These are phyloP conservation scores for Blastobotrys buckinghamii DNA, from an alignment of 1,139 yeast genomes.

Conservation along the genomic window DNA sequence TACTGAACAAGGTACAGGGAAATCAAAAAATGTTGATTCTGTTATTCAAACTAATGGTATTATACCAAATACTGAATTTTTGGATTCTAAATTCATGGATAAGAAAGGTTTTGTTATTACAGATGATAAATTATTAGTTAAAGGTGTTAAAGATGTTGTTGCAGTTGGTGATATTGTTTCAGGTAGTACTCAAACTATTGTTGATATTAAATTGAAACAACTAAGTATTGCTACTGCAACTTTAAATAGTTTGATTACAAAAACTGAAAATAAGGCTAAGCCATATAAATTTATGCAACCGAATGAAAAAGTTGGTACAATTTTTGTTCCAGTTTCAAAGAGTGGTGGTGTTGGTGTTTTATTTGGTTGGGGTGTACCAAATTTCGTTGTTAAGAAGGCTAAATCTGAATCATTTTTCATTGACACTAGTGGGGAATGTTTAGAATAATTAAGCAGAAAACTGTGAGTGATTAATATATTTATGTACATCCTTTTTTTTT, in stretches of 20 bases:
- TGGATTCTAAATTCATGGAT: slow-evolving; percentile 16
- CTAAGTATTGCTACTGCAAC: slow-evolving; percentile 14
- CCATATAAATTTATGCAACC: not conserved
- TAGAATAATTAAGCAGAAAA: too few relatives aligned
- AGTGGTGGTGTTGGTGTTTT: slow-evolving; percentile 22
- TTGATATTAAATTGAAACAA: slow-evolving; percentile 19
- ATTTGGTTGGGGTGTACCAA: slow-evolving; percentile 22
- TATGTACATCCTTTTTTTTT: too few relatives aligned
- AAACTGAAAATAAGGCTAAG: not conserved
- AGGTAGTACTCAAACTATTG: slow-evolving; percentile 14
- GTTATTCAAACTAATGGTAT: slow-evolving; percentile 22
- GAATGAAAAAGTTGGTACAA: slow-evolving; percentile 4
- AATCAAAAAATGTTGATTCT: slow-evolving; percentile 20
- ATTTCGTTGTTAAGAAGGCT: slow-evolving; percentile 16
- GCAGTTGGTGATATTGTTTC: slow-evolving; percentile 27
- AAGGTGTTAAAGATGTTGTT: slow-evolving; percentile 20
- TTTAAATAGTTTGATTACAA: slow-evolving; percentile 16
- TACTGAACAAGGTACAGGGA: slow-evolving; percentile 4
- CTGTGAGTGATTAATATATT: too few relatives aligned
- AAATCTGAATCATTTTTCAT: slow-evolving; percentile 21
- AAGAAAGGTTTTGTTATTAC: slow-evolving; percentile 17
- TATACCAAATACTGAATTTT: slow-evolving; percentile 24
- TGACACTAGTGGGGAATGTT: slow-evolving; percentile 11
- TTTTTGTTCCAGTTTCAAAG: slow-evolving; percentile 19
- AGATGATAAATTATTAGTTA: slow-evolving; percentile 22